Conservation (phyloP, 2,329 filamentous ascomycete genomes). For the Pyrenophora tritici-repentis region DNA sequence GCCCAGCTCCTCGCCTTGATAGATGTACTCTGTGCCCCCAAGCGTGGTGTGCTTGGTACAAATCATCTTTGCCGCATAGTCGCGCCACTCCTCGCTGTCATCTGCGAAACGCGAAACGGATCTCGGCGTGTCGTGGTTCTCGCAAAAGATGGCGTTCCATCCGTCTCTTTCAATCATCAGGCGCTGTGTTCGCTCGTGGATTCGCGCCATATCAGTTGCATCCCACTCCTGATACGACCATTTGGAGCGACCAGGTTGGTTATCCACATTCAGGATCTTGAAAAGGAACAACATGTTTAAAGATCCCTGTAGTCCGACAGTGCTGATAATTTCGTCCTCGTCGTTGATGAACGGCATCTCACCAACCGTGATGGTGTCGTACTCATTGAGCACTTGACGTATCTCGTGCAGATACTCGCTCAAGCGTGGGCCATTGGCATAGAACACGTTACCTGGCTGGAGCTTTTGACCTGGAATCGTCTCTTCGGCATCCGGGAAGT, state of each 20-base stretch:
- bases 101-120: slow-evolving; percentile 56
- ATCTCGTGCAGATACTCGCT: slow-evolving; percentile 73
- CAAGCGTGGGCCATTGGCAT: slow-evolving; percentile 69
- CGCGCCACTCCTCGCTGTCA: slow-evolving; percentile 54
- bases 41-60: slow-evolving; percentile 56
- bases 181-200: slow-evolving; percentile 41
- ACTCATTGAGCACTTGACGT: slow-evolving; percentile 62
- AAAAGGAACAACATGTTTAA: slow-evolving; percentile 71
- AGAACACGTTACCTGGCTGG: slow-evolving; percentile 58
- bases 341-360: slow-evolving; percentile 64
- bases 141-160: slow-evolving; percentile 58
- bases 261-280: slow-evolving; percentile 50
- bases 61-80: slow-evolving; percentile 55
- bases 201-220: slow-evolving; percentile 39
- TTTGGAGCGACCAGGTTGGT: slow-evolving; percentile 45
- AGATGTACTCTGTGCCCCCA: slow-evolving; percentile 55
- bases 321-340: slow-evolving; percentile 54
- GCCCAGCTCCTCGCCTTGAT: slow-evolving; percentile 58
- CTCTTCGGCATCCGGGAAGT: slow-evolving; percentile 35
- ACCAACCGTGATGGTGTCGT: slow-evolving; percentile 69
- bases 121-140: slow-evolving; percentile 60
- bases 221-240: slow-evolving; percentile 43
- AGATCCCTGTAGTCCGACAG: slow-evolving; percentile 55
- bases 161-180: slow-evolving; percentile 47
- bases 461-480: slow-evolving; percentile 40